Base-by-base conservation (phyloP, 495 filamentous ascomycete species). In the Cercophora newfieldiana region DNA sequence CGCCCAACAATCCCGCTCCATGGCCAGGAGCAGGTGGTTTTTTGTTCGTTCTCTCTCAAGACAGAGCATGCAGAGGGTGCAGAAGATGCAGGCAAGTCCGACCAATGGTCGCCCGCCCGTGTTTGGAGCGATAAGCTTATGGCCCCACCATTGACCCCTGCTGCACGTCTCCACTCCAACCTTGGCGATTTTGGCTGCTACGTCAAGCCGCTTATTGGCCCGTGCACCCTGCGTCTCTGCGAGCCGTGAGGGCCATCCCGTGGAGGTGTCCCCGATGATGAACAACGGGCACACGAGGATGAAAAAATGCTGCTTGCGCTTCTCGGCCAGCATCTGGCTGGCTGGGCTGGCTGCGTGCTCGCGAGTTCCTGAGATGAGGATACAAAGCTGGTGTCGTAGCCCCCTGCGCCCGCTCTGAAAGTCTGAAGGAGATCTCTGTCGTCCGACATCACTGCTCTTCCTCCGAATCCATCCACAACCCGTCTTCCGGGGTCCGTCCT, bases 131-230 rank as follows among this genome's bases (percentile, higher is more conserved):
- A 68, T 68, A 68, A 69, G 71, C 59, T 58, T n/a, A n/a, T 64
- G 63, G 66, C 61, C 68, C 55, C 58, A 31, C 65, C n/a, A 48
- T 33, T 57, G 25, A 30, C 12, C 55, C 63, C 61, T 61, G 21
- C 53, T 24, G 37, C 37, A 25, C 19, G 24, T 61, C 60, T 16
- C 50, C 61, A 28, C 37, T 55, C 19, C 22, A 22, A 62, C 8
- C 66, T 67, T 66, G 68, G 66, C 72, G 58, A 68, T 74, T 66
- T 67, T 48, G 56, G 51, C 65, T 70, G 70, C 68, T 48, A 70
- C 65, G 64, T 68, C 65, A 59, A 66, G 48, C 54, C 37, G 37
- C n/a, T 47, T 60, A 51, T 68, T 68, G 68, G 65, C 60, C 65
- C 50, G 54, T 69, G 47, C 49, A n/a, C 53, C 18, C 12, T 6